These are phyloP conservation scores for Cupressus sempervirens DNA, from an alignment of 75 land plant species.

Conservation along the genomic window DNA sequence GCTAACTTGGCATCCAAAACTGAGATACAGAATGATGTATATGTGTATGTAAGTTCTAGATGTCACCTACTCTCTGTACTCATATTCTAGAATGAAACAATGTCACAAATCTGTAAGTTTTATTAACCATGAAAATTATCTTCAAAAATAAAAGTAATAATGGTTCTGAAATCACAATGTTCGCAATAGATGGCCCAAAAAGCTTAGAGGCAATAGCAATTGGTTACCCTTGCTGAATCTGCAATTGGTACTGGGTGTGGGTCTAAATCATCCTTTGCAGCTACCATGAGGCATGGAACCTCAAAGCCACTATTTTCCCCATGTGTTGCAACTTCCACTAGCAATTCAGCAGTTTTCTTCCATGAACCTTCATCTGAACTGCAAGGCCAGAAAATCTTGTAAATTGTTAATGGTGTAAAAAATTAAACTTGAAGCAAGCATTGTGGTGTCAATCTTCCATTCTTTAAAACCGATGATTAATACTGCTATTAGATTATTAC, in stretches of 20 bases:
- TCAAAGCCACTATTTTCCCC: conserved; percentile 83
- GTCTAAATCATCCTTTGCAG: conserved; percentile 95
- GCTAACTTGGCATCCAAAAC: neutral
- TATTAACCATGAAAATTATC: neutral
- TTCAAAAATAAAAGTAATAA: neutral
- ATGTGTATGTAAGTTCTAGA: neutral
- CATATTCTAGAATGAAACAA: neutral
- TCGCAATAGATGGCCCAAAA: neutral
- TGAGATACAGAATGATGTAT: neutral
- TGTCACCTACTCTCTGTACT: neutral
- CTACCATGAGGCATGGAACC: conserved; percentile 92
- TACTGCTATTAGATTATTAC: too few species aligned
- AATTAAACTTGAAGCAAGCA: neutral
- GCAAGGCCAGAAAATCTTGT: neutral
- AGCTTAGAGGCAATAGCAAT: neutral
- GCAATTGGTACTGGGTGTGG: conserved; percentile 62
- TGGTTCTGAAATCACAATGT: neutral
- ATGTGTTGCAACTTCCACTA: conserved; percentile 81
- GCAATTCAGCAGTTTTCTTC: conserved; percentile 61
- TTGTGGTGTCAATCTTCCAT: neutral
- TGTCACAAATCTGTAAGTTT: neutral
- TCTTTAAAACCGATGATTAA: too few species aligned
- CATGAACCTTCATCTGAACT: conserved; percentile 89
- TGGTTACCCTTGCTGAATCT: conserved; percentile 82
- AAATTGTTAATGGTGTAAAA: neutral